phyloP scores from a whole-genome alignment of 1,139 yeast genomes.

The Lodderomyces theae region DNA sequence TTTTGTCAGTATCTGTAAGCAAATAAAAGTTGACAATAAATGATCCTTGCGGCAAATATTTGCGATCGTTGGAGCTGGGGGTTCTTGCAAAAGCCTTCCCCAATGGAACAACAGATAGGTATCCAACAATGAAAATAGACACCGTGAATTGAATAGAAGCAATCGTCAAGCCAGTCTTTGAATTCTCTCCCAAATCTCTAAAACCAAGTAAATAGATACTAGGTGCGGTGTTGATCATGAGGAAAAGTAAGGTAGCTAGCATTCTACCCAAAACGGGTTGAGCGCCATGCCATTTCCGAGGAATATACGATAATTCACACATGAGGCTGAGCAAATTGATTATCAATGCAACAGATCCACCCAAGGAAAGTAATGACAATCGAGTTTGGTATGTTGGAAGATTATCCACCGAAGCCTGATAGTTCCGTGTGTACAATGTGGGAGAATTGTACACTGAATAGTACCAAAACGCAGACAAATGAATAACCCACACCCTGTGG shows the following conservation, averaged over 20 bases:
- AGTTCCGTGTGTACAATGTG: slow-evolving; percentile 51
- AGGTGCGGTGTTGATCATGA: slow-evolving; percentile 37
- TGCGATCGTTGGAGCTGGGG: slow-evolving; percentile 18
- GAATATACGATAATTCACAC: slow-evolving; percentile 49
- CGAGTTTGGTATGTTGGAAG: slow-evolving; percentile 47
- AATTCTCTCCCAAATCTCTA: slow-evolving; percentile 24
- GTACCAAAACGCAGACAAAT: slow-evolving; percentile 58
- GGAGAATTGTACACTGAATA: slow-evolving; percentile 55
- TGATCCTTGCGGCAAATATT: slow-evolving; percentile 30
- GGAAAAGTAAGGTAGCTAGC: slow-evolving; percentile 25
- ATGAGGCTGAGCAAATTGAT: slow-evolving; percentile 43
- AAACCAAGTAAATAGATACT: slow-evolving; percentile 36
- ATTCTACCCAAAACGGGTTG: slow-evolving; percentile 40
- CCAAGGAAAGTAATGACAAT: slow-evolving; percentile 48
- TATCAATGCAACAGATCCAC: slow-evolving; percentile 47
- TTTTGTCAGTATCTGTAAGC: slow-evolving; percentile 35
- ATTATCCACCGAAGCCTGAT: slow-evolving; percentile 43
- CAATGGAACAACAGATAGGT: slow-evolving; percentile 47
- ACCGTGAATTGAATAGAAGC: slow-evolving; percentile 44
- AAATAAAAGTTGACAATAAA: slow-evolving; percentile 38
- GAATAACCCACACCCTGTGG: slow-evolving; percentile 63
- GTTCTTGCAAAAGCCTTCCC: slow-evolving; percentile 35
- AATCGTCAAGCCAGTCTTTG: slow-evolving; percentile 32
- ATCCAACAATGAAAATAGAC: slow-evolving; percentile 40
- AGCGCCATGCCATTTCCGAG: slow-evolving; percentile 56